Conservation (phyloP, 768 basidiomycete species). For the Scleroderma bovista region DNA sequence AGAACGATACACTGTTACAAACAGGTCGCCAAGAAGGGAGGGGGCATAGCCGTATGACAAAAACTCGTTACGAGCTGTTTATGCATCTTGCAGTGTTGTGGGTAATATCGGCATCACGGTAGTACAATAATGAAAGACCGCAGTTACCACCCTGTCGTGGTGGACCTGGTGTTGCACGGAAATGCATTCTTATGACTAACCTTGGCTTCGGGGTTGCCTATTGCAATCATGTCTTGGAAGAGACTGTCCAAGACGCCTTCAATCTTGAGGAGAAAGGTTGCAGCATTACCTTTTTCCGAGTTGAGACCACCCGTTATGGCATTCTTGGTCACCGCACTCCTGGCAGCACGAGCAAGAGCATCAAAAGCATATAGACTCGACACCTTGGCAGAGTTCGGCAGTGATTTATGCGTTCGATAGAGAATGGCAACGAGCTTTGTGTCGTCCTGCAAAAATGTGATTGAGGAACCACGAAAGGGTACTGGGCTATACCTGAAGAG, state of each 20-base stretch:
- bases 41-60: conserved; percentile 25
- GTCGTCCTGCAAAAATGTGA: conserved; percentile 53
- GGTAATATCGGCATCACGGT: conserved; percentile 5
- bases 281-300: conserved; percentile 59
- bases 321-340: conserved; percentile 60
- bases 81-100: conserved; percentile 3
- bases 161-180: neutral
- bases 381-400: conserved; percentile 65
- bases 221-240: conserved; percentile 74
- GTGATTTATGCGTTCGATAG: conserved; percentile 82
- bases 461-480: neutral
- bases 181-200: conserved; percentile 50
- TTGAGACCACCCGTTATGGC: conserved; percentile 51
- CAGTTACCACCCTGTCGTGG: neutral
- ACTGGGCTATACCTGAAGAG: conserved; percentile 58
- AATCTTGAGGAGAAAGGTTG: conserved; percentile 83
- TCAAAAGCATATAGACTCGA: conserved; percentile 92
- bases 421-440: conserved; percentile 83
- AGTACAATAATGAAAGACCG: conserved; percentile 9
- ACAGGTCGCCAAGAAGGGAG: conserved; percentile 17
- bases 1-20: conserved; percentile 38
- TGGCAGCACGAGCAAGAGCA: conserved; percentile 82
- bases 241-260: conserved; percentile 88
- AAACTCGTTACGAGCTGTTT: conserved; percentile 16
- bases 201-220: conserved; percentile 69